These are phyloP conservation scores for Prunus yedoensis DNA, from an alignment of 331 rosid genomes.

Conservation along the genomic window DNA sequence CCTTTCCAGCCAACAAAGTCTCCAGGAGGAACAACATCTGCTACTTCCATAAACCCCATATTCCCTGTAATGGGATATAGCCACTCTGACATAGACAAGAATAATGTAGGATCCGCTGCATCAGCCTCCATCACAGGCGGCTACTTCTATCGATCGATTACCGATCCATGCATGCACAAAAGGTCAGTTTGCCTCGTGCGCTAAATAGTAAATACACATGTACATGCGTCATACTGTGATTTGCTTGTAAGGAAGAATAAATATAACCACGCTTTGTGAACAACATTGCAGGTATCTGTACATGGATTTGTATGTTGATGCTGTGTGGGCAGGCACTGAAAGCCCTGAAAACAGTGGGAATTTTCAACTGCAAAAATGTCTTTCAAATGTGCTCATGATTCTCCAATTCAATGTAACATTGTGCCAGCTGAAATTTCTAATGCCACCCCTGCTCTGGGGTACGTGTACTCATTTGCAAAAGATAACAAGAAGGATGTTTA, in stretches of 20 bases:
- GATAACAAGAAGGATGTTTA: constrained; percentile 34
- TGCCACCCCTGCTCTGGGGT: constrained; percentile 27
- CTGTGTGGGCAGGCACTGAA: constrained; percentile 32
- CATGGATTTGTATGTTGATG: constrained; percentile 36
- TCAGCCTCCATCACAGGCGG: constrained; percentile 23
- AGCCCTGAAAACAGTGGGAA: constrained; percentile 39
- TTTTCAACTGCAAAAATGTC: constrained; percentile 20
- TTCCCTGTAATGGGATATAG: constrained; percentile 35
- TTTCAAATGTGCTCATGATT: constrained; percentile 36
- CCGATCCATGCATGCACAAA: constrained; percentile 50
- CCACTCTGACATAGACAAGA: constrained; percentile 25
- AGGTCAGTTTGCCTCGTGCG: constrained; percentile 13
- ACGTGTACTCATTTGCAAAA: constrained; percentile 33
- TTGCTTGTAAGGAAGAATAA: neutral
- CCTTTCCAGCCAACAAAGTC: constrained; percentile 25
- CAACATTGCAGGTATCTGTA: constrained; percentile 36
- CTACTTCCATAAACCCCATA: constrained; percentile 25
- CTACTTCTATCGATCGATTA: constrained; percentile 24
- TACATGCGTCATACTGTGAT: neutral
- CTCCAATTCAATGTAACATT: constrained; percentile 30
- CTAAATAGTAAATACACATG: neutral
- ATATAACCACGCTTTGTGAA: too few relatives aligned
- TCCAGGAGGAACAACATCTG: constrained; percentile 29
- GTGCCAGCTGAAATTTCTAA: constrained; percentile 23
- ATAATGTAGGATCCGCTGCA: constrained; percentile 13